A percentile compares a stretch with the other conserved stretches of the same genome.
Conservation (phyloP, 2,329 filamentous ascomycete species). For the Coniochaeta sp. region DNA sequence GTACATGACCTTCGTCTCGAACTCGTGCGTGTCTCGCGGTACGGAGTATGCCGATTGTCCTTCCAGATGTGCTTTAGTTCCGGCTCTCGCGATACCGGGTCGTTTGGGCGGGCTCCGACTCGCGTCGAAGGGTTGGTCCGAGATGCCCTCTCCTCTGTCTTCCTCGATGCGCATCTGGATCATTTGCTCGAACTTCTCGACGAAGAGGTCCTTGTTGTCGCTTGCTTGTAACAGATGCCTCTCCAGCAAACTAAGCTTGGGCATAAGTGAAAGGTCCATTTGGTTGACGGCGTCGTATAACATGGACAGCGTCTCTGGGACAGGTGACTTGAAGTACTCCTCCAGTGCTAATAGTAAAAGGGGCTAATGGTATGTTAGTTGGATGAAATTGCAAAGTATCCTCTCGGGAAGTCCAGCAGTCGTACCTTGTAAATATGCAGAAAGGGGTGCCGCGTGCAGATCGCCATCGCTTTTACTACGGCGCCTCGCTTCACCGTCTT, state of each 20-base stretch:
- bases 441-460: constrained; percentile 95
- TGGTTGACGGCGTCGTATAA: constrained; percentile 90
- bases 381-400: background rate
- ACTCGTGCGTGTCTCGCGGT: constrained; percentile 93
- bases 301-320: constrained; percentile 77
- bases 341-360: constrained; percentile 84
- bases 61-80: constrained; percentile 56
- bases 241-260: constrained; percentile 75
- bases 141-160: constrained; percentile 40
- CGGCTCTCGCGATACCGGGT: constrained; percentile 49
- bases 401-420: background rate
- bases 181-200: constrained; percentile 96
- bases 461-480: constrained; percentile 96
- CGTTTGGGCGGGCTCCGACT: constrained; percentile 39
- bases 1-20: constrained; percentile 91
- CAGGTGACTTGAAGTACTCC: constrained; percentile 92
- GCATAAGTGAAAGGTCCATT: constrained; percentile 95
- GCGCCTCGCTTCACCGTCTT: constrained; percentile 88
- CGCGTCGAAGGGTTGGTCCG: constrained; percentile 37
- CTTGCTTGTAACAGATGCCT: constrained; percentile 79
- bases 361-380: constrained; percentile 48
- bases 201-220: constrained; percentile 91
- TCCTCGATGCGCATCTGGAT: constrained; percentile 73
- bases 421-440: constrained; percentile 84
- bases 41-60: constrained; percentile 63